phyloP scores from a whole-genome alignment of 2,329 filamentous ascomycete genomes.

The Penicillium sp. region DNA sequence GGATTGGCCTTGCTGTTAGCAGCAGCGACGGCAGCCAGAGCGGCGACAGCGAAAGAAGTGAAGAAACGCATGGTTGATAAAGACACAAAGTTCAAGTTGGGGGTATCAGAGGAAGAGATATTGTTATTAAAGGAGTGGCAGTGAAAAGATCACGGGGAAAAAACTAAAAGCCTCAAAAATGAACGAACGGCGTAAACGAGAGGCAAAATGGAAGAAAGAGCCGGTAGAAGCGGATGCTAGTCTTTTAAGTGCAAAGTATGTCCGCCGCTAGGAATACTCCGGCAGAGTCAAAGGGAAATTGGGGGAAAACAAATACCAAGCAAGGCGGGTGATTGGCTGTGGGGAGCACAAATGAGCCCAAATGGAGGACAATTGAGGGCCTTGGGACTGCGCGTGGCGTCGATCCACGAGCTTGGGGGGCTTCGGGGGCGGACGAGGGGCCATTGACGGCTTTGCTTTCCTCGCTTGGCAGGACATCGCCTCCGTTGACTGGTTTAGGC shows the following conservation, averaged over 20 bases:
- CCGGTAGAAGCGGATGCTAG: neutral
- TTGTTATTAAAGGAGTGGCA: conserved; percentile 6
- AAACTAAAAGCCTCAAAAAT: conserved; percentile 2
- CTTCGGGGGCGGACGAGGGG: neutral
- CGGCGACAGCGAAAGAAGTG: conserved; percentile 45
- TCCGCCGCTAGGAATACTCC: conserved; percentile 2
- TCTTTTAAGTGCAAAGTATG: conserved; percentile 1
- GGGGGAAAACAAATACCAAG: conserved; percentile 11
- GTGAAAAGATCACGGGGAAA: conserved; percentile 6
- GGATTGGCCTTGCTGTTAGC: conserved; percentile 47
- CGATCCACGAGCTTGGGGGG: conserved; percentile 15
- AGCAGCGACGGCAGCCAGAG: conserved; percentile 47
- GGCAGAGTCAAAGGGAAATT: conserved; percentile 23
- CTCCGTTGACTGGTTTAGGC: neutral
- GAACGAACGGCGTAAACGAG: conserved; percentile 1
- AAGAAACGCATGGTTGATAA: conserved; percentile 50
- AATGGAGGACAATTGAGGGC: neutral
- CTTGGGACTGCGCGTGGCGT: conserved; percentile 14
- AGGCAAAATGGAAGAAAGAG: conserved; percentile 4
- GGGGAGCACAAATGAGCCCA: neutral
- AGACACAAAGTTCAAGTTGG: neutral
- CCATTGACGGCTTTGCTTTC: conserved; percentile 5
- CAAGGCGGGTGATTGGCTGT: conserved; percentile 7
- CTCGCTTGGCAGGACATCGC: conserved; percentile 9
- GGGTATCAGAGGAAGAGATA: neutral